Conservation (phyloP, 805 yeast species). For the Phaffomyces antillensis region DNA sequence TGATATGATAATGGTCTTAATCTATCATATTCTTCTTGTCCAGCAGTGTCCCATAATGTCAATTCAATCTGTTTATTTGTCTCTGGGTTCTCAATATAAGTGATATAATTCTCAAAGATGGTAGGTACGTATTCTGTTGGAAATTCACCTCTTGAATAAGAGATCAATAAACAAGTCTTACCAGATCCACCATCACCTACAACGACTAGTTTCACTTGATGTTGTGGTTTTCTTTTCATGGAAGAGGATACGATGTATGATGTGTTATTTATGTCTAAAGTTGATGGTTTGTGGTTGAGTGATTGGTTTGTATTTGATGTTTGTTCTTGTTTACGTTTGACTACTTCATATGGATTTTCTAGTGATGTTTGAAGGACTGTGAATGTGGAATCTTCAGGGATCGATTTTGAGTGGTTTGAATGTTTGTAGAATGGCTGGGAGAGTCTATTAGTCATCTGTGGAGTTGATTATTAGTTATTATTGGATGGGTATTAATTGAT, state of each 20-base stretch:
- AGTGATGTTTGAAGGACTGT: constrained; percentile 16
- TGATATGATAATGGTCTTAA: constrained; percentile 74
- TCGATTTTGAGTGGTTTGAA: background rate
- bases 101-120: constrained; percentile 71
- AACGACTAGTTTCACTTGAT: constrained; percentile 55
- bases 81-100: constrained; percentile 43
- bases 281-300: too few relatives aligned
- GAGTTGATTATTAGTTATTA: too few relatives aligned
- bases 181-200: constrained; percentile 93
- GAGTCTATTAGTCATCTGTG: constrained; percentile 12
- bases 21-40: constrained; percentile 81
- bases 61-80: constrained; percentile 47
- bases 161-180: constrained; percentile 65
- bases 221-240: constrained; percentile 23
- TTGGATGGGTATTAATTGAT: too few relatives aligned
- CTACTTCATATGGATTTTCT: constrained; percentile 25
- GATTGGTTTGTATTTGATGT: background rate
- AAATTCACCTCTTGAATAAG: constrained; percentile 63
- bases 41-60: constrained; percentile 87
- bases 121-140: constrained; percentile 77
- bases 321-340: constrained; percentile 18
- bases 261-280: too few relatives aligned
- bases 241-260: too few relatives aligned
- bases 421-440: constrained; percentile 10
- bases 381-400: constrained; percentile 12